Evolutionary conservation across 768 basidiomycete genomes (phyloP), one percentile per base, ranked within the genome.

Genomic region (Neoboletus magnificus): DNA sequence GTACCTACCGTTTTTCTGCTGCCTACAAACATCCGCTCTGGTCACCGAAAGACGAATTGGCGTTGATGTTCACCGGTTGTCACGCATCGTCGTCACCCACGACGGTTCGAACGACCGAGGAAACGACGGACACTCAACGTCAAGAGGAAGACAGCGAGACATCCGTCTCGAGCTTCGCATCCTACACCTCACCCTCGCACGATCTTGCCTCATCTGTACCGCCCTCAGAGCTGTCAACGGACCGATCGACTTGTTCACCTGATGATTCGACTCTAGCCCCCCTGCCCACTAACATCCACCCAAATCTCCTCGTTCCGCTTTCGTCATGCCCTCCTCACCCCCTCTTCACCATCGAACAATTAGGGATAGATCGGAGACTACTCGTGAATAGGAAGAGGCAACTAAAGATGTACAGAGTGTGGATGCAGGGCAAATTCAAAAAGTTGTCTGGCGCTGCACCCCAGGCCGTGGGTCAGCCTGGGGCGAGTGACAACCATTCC

Each of bases 361-460:
- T 98, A 2, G 94, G 93, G 2, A 82, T 94, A 7, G 97, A 99
- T 74, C 78, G 94, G 8, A 80, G 97, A 41, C 73, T 99, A 53
- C 78, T 98, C 42, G 86, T 99, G 50, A 99, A 99, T 66, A 80
- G 97, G 44, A 98, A 97, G 73, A 78, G 91, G 55, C 89, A 94
- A 73, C 74, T 97, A 48, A 96, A 96, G 72, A 99, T 99, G 97
- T 98, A 96, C 69, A 79, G 97, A 44, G 89, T 94, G 0, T 96
- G 93, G 93, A 84, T 94, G 85, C 93, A 95, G 71, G 91, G 83
- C 1, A 88, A 86, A 66, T 93, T 93, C 66, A 76, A 77, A 55
- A 90, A 87, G 46, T 11, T 52, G 22, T 20, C 62, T 0, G 20
- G 27, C 10, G 9, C 15, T n/a, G 32, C 22, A 29, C 15, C 20